Evolutionary conservation across 2,329 filamentous ascomycete species (phyloP).

Genomic region (Chaetomium sp.): DNA sequence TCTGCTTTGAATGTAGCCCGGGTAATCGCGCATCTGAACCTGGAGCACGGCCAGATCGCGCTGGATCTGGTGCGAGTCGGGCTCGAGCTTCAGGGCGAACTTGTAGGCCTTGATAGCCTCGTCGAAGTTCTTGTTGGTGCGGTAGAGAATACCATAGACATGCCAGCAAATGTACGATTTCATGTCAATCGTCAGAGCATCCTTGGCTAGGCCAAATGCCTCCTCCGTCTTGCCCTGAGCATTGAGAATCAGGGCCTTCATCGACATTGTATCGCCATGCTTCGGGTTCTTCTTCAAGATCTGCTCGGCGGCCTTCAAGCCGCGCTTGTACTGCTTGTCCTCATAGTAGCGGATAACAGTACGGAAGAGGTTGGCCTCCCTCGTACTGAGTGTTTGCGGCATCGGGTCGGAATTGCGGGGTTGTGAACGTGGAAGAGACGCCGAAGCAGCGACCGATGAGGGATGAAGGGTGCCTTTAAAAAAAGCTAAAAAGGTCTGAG

Average conservation of each 20-base stretch:
- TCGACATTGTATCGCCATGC: constrained; percentile 97
- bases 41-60: constrained; percentile 91
- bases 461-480: no score
- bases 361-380: constrained; percentile 92
- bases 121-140: constrained; percentile 95
- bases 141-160: constrained; percentile 93
- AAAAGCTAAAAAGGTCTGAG: background rate
- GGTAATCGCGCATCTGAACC: constrained; percentile 94
- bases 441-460: background rate
- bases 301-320: constrained; percentile 92
- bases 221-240: constrained; percentile 89
- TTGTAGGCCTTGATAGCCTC: constrained; percentile 99
- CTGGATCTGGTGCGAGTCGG: constrained; percentile 92
- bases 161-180: constrained; percentile 99
- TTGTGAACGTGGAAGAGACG: constrained; percentile 9
- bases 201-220: constrained; percentile 89
- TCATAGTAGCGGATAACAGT: constrained; percentile 96
- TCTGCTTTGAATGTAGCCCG: constrained; percentile 88
- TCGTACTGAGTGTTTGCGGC: constrained; percentile 76
- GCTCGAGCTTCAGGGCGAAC: constrained; percentile 88
- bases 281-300: constrained; percentile 93
- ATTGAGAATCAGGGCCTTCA: constrained; percentile 98
- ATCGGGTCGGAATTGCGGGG: constrained; percentile 47
- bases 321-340: constrained; percentile 94
- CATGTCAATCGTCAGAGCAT: constrained; percentile 93